Evolutionary conservation across 2,329 filamentous ascomycete genomes (phyloP), one percentile per base, ranked within the genome.

Genomic region (Dryadomyces quercus-mongolicae): DNA sequence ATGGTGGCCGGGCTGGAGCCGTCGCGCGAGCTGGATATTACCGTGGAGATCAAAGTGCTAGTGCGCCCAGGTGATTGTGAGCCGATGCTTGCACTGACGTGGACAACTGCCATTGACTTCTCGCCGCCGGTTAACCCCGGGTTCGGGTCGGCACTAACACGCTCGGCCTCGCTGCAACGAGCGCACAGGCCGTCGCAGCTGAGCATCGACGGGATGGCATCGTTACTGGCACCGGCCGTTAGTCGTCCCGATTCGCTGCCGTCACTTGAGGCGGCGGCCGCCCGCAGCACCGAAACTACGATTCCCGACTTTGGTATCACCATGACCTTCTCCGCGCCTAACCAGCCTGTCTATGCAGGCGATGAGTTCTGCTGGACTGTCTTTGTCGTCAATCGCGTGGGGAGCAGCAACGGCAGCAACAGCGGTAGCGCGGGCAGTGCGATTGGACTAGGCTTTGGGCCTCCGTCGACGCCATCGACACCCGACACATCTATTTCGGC

Each of bases 361-460:
- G 75, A 86, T 48, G 73, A 82, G 51, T 90, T 93, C 65, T 71
- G 73, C 44, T 88, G 88, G 83, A 78, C 77, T 38, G 76, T 91
- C 16, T 86, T 88, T 62, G 82, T 91, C 42, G 84, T 88, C 59
- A 93, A 92, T 66, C 80, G 81, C 78, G 49, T 70, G 71, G 44
- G 51, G 38, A 50, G 20, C 53, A 13, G 40, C 51, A 8, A 21
- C 54, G 15, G 9, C 12, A 16, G 38, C n/a, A n/a, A 40, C 21
- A 16, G 56, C 9, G 2, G 25, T 48, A n/a, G 38, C 38, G 38
- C 38, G 5, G 38, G 38, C 4, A n/a, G 38, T 42, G 12, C 38
- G 38, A 13, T 42, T 42, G 38, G 38, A 12, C 15, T 31, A 8
- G 25, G 25, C 8, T 31, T 31, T 31, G 25, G 25, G 7, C 8